Base-by-base conservation (phyloP, 495 filamentous ascomycete species). In the Tuber aestivum region DNA sequence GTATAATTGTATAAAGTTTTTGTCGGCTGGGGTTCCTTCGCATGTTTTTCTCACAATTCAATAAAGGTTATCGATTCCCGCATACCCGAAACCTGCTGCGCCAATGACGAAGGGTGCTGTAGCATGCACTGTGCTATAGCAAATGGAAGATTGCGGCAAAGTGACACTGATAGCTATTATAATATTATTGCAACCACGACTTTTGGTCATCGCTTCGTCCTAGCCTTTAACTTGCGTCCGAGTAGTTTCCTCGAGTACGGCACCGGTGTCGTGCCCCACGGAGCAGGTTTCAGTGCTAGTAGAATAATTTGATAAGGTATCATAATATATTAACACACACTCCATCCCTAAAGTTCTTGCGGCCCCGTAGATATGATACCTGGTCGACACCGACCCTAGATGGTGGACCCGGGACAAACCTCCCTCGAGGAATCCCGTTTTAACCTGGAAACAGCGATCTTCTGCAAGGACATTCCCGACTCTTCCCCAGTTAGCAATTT, bases 1-100 rank as follows among this genome's bases (percentile, higher is more conserved):
- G 56, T 65, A 65, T 20, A 65, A 65, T 65, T 65, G 56, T 65
- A 65, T 35, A 65, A 65, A 65, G 27, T 35, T 65, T 35, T 65
- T 65, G 56, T 65, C 35, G 27, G 14, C 56, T 32, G 32, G 27
- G 50, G 56, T 20, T 18, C 12, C 56, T 65, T 65, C 3, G 56
- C 56, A 35, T 35, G 14, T 65, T 35, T 65, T 20, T 14, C 56
- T n/a, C 50, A 12, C 50, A 27, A 65, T 65, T 65, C 12, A 65
- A 65, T 65, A 65, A 18, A 65, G 56, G 56, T 14, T 8, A 65
- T 18, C 20, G 27, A 16, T 16, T 35, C 16, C 18, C 56, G 56
- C 18, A 18, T 35, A 18, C 50, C 14, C n/a, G 9, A 61, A 27
- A 32, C 50, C 50, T 5, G 50, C n/a, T 27, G 23, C n/a, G 7